A percentile compares a stretch with the other conserved stretches of the same genome.
Evolutionary conservation across 495 filamentous ascomycete genomes (phyloP).

Genomic region (Xylaria sp.): DNA sequence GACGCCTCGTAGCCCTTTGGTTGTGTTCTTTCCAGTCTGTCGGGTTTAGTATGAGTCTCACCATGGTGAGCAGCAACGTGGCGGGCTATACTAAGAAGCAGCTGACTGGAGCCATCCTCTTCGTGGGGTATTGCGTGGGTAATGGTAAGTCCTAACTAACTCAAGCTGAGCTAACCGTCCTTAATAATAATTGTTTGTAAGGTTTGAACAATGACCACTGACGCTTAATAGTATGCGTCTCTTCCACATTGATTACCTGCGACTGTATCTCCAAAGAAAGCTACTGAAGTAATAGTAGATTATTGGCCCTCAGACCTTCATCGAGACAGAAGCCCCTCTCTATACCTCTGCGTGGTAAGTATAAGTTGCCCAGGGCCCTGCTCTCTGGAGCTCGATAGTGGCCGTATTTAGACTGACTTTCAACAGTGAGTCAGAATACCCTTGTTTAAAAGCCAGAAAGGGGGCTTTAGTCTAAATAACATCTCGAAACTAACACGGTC

Average conservation of each 20-base stretch:
- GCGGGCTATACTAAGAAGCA: slow-evolving; percentile 65
- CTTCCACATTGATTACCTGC: background rate
- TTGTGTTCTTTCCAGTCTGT: slow-evolving; percentile 47
- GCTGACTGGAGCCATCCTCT: slow-evolving; percentile 58
- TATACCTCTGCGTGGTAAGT: slow-evolving; percentile 56
- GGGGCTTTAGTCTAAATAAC: background rate
- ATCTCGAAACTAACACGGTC: background rate
- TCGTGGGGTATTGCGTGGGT: slow-evolving; percentile 62
- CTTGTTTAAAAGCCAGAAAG: too few relatives aligned
- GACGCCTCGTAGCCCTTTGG: slow-evolving; percentile 59
- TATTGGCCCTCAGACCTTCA: slow-evolving; percentile 62
- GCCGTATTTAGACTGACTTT: background rate
- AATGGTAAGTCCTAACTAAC: slow-evolving; percentile 41
- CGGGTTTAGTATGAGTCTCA: slow-evolving; percentile 52
- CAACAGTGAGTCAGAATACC: slow-evolving; percentile 13
- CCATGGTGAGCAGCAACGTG: slow-evolving; percentile 54
- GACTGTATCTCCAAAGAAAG: background rate
- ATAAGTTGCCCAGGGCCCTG: background rate
- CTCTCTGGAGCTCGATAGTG: background rate
- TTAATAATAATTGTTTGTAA: background rate
- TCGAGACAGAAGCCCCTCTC: slow-evolving; percentile 56
- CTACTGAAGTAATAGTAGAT: slow-evolving; percentile 37
- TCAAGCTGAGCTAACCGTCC: too few relatives aligned
- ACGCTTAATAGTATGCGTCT: slow-evolving; percentile 15
- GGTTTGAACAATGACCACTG: background rate